Conservation (phyloP, 1,284 basidiomycete genomes). For the Mycosarcoma maydis region DNA sequence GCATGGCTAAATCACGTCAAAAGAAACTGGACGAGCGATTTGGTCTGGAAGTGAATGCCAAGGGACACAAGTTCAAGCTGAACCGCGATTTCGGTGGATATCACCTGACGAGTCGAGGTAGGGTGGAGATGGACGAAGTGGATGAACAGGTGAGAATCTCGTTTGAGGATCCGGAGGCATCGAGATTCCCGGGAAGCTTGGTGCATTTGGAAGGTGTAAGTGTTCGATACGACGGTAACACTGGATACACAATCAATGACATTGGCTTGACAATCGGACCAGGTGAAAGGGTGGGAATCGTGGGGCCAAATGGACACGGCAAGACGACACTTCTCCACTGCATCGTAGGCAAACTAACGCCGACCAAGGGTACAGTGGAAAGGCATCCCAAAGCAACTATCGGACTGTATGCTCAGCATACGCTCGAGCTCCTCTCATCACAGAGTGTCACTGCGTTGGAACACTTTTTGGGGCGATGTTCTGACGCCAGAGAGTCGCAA, state of each 20-base stretch:
- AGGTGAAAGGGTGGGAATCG: constrained; percentile 73
- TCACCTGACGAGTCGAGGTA: constrained; percentile 69
- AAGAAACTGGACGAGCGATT: constrained; percentile 75
- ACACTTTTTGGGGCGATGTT: constrained; percentile 65
- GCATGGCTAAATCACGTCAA: constrained; percentile 73
- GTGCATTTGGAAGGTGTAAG: constrained; percentile 71
- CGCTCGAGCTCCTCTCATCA: constrained; percentile 62
- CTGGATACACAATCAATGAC: constrained; percentile 70
- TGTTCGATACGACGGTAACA: constrained; percentile 68
- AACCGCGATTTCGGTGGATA: constrained; percentile 73
- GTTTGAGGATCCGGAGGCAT: constrained; percentile 70
- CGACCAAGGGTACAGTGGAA: constrained; percentile 72
- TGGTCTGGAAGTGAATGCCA: constrained; percentile 71
- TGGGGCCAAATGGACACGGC: constrained; percentile 69
- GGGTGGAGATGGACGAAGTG: constrained; percentile 71
- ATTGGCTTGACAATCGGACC: constrained; percentile 74
- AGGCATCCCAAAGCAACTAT: constrained; percentile 73
- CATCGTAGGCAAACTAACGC: constrained; percentile 71
- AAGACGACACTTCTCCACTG: constrained; percentile 68
- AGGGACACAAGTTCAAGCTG: constrained; percentile 74
- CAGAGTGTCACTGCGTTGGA: constrained; percentile 67
- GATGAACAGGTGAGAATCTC: constrained; percentile 71
- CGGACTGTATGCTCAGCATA: constrained; percentile 70
- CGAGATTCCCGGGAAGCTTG: constrained; percentile 72
- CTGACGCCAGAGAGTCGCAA: constrained; percentile 50